phyloP scores from a whole-genome alignment of 225 moss, liverwort and hornwort species.

The Polytrichum commune region DNA sequence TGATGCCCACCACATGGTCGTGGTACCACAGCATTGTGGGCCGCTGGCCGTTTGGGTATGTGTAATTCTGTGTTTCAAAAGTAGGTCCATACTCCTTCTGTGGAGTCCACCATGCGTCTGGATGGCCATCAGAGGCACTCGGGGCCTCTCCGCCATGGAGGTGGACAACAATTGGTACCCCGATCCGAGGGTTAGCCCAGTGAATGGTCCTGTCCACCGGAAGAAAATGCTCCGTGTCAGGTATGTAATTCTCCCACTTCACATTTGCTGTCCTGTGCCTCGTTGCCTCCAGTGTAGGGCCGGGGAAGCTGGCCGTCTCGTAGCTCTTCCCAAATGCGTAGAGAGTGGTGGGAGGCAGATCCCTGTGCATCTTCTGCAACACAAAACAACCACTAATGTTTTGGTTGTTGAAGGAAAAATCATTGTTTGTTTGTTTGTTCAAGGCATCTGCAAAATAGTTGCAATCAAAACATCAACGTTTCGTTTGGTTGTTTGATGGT shows the following conservation, averaged over 20 bases:
- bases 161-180: constrained; percentile 20
- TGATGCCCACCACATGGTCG: constrained; percentile 4
- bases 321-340: constrained; percentile 9
- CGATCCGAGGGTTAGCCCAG: not conserved
- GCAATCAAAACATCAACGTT: no score
- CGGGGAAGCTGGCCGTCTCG: not conserved
- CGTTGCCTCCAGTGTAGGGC: constrained; percentile 12
- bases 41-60: not conserved
- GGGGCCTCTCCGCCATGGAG: constrained; percentile 35
- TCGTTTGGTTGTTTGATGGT: no score
- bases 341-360: constrained; percentile 23
- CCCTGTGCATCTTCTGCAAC: constrained; percentile 12
- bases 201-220: constrained; percentile 1
- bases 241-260: constrained; percentile 6
- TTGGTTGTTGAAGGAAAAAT: not conserved
- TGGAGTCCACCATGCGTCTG: constrained; percentile 12
- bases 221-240: constrained; percentile 15
- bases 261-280: not conserved
- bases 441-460: no score
- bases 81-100: constrained; percentile 20
- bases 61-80: constrained; percentile 9
- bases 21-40: constrained; percentile 9
- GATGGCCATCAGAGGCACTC: constrained; percentile 4
- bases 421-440: not conserved
- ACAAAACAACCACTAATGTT: no score